These are phyloP conservation scores for Mrakia hoshinonis DNA, from an alignment of 768 basidiomycete genomes.

Conservation along the genomic window DNA sequence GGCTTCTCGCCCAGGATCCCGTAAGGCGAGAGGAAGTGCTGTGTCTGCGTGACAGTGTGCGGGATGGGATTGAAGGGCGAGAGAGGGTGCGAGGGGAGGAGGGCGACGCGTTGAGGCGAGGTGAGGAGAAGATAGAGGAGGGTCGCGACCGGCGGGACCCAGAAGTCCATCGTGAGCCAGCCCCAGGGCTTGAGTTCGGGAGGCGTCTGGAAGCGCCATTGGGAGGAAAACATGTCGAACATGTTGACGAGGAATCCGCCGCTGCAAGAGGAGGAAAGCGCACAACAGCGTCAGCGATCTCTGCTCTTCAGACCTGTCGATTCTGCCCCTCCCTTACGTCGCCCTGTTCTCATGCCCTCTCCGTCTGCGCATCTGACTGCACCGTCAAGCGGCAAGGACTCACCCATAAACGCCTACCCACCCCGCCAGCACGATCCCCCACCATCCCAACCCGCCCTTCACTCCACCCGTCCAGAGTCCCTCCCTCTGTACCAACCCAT, in stretches of 20 bases:
- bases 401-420: conserved; percentile 20
- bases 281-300: no score
- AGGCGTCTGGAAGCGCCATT: conserved; percentile 12
- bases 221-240: conserved; percentile 9
- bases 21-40: not conserved
- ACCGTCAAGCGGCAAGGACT: not conserved
- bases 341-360: no score
- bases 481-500: not conserved
- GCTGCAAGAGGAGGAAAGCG: not conserved
- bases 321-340: no score
- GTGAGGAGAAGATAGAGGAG: not conserved
- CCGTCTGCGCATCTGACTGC: no score
- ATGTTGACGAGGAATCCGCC: conserved; percentile 16
- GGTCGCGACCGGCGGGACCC: not conserved
- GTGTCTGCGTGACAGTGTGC: not conserved
- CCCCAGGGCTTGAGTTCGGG: conserved; percentile 16
- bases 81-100: not conserved
- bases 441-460: not conserved
- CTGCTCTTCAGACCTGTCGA: no score
- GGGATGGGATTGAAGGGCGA: conserved; percentile 2
- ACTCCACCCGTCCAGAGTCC: not conserved
- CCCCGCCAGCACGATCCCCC: not conserved
- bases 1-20: not conserved
- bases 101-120: not conserved
- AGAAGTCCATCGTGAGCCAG: conserved; percentile 21